These are phyloP conservation scores for Fraxinus dipetala DNA, from an alignment of 305 asterid species.

Conservation along the genomic window DNA sequence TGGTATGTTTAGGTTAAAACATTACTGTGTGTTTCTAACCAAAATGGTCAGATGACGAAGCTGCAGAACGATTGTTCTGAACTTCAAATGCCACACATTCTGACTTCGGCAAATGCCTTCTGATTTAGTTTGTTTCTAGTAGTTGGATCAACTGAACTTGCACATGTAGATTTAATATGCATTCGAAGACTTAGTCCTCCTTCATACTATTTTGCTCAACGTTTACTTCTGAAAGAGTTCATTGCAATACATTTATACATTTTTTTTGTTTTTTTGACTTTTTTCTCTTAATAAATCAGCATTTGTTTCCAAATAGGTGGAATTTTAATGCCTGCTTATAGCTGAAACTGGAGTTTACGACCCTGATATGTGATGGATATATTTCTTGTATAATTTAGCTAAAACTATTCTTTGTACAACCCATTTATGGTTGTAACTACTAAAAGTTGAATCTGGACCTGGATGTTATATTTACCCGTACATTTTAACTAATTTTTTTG, in stretches of 20 bases:
- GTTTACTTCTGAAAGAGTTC: background rate
- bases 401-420: background rate
- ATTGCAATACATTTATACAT: background rate
- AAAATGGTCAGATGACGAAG: background rate
- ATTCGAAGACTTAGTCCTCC: background rate
- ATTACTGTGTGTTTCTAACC: background rate
- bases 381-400: background rate
- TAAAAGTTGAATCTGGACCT: background rate
- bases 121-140: background rate
- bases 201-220: background rate
- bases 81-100: background rate
- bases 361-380: background rate
- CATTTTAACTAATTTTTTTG: constrained; percentile 9
- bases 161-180: background rate
- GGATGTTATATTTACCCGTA: constrained; percentile 1
- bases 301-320: background rate
- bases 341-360: background rate
- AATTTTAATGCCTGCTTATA: background rate
- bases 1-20: background rate
- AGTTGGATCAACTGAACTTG: background rate
- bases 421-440: background rate
- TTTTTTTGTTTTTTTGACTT: no score
- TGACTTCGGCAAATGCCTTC: background rate
- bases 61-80: background rate
- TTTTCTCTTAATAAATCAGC: background rate